These are phyloP conservation scores for Nemania bipapillata DNA, from an alignment of 2,329 filamentous ascomycete species.

Conservation along the genomic window DNA sequence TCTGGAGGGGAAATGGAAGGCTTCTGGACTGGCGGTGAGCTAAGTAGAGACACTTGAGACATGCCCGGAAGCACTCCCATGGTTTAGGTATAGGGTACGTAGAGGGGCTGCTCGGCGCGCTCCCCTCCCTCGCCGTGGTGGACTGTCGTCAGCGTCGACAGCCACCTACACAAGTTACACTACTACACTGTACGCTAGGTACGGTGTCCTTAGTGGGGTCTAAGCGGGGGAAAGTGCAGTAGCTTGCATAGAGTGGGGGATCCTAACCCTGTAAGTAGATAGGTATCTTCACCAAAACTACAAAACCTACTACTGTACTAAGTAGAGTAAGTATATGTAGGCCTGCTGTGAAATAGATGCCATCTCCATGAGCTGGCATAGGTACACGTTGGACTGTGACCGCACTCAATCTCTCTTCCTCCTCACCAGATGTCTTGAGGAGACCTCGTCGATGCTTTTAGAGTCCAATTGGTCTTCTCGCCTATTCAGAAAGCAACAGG, in stretches of 20 bases:
- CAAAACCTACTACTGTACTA: too few relatives aligned
- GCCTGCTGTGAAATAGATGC: not conserved
- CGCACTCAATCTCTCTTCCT: not conserved
- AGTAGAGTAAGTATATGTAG: not conserved
- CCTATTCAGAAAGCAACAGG: too few relatives aligned
- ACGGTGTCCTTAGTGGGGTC: conserved; percentile 23
- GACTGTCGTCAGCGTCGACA: conserved; percentile 25
- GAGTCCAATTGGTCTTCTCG: too few relatives aligned
- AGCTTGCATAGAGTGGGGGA: conserved; percentile 25
- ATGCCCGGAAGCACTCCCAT: not conserved
- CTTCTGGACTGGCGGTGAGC: conserved; percentile 43
- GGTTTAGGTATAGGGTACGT: conserved; percentile 22
- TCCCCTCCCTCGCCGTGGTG: not conserved
- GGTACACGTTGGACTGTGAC: not conserved
- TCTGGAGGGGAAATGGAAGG: conserved; percentile 37
- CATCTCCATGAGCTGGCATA: conserved; percentile 10
- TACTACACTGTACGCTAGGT: conserved; percentile 9
- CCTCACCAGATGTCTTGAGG: not conserved
- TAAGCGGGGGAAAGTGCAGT: conserved; percentile 31
- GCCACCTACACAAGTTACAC: conserved; percentile 4
- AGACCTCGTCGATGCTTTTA: too few relatives aligned
- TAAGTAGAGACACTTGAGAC: conserved; percentile 25
- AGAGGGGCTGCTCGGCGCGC: not conserved
- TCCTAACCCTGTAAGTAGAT: too few relatives aligned
- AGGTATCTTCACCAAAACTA: not conserved